Evolutionary conservation across 192 early-diverging fungal species (phyloP).

Genomic region (Coemansia sp.): DNA sequence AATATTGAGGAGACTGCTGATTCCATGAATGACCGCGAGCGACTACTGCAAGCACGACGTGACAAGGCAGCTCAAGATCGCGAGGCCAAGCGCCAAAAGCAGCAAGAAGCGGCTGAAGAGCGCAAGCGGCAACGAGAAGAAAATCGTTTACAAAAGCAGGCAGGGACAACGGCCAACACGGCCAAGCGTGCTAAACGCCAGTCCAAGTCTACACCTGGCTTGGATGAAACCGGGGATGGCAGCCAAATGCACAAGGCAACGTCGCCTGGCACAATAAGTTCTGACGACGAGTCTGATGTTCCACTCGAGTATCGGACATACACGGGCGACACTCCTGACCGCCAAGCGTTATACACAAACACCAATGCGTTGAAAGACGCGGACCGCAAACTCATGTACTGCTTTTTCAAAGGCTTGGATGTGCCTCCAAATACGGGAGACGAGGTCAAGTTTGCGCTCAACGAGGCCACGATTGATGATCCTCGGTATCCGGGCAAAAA

Average conservation of each 20-base stretch:
- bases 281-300: slow-evolving; percentile 14
- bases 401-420: slow-evolving; percentile 35
- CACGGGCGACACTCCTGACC: slow-evolving; percentile 21
- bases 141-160: slow-evolving; percentile 16
- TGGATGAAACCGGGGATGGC: neutral
- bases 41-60: slow-evolving; percentile 13
- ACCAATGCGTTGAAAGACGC: slow-evolving; percentile 37
- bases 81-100: slow-evolving; percentile 30
- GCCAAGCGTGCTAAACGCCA: slow-evolving; percentile 10
- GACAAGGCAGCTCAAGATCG: slow-evolving; percentile 27
- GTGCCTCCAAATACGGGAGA: slow-evolving; percentile 19
- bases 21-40: slow-evolving; percentile 32
- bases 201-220: neutral
- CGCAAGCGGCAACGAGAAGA: slow-evolving; percentile 36
- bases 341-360: slow-evolving; percentile 28
- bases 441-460: slow-evolving; percentile 28
- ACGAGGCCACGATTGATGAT: slow-evolving; percentile 29
- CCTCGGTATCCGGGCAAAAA: slow-evolving; percentile 15
- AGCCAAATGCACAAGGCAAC: neutral
- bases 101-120: slow-evolving; percentile 26
- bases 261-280: neutral
- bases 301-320: slow-evolving; percentile 38
- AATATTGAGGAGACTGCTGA: slow-evolving; percentile 19
- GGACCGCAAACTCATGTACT: slow-evolving; percentile 43
- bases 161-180: slow-evolving; percentile 2